A percentile compares a stretch with the other conserved stretches of the same genome.
Evolutionary conservation across 768 basidiomycete species (phyloP).

Genomic region (Roridomyces roridus): DNA sequence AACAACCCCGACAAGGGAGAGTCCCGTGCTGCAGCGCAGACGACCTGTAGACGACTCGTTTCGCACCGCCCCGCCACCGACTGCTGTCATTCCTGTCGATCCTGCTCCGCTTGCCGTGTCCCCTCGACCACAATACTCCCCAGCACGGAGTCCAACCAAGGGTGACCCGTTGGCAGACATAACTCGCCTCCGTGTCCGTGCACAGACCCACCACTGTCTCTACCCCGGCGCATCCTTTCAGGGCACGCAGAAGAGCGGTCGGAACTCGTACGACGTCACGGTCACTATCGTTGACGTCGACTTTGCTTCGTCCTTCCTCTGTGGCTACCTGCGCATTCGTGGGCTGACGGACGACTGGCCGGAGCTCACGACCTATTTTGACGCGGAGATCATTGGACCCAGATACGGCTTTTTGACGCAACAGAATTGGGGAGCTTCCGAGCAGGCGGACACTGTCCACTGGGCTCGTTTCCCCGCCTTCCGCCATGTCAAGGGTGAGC

Average conservation of each 20-base stretch:
- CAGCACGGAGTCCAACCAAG: constrained; percentile 27
- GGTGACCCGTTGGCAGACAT: constrained; percentile 73
- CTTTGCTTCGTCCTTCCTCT: constrained; percentile 82
- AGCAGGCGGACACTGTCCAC: constrained; percentile 91
- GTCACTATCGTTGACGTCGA: constrained; percentile 94
- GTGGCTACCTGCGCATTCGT: constrained; percentile 92
- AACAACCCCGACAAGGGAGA: too few relatives aligned
- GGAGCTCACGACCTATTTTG: constrained; percentile 95
- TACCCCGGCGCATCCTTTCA: constrained; percentile 90
- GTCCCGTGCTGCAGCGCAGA: too few relatives aligned
- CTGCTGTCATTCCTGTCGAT: neutral
- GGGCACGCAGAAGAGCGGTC: constrained; percentile 93
- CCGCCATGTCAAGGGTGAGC: constrained; percentile 78
- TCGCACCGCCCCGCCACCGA: neutral
- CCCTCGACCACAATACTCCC: constrained; percentile 23
- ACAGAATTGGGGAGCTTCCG: constrained; percentile 86
- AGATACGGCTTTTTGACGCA: constrained; percentile 89
- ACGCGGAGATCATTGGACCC: constrained; percentile 93
- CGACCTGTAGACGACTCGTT: too few relatives aligned
- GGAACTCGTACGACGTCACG: constrained; percentile 93
- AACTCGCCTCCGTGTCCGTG: constrained; percentile 75
- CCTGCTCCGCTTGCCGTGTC: constrained; percentile 19
- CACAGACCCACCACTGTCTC: constrained; percentile 76
- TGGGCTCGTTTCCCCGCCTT: constrained; percentile 95
- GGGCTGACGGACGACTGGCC: constrained; percentile 95